phyloP scores from a whole-genome alignment of 805 yeast genomes.

The Candida rishiriensis region DNA sequence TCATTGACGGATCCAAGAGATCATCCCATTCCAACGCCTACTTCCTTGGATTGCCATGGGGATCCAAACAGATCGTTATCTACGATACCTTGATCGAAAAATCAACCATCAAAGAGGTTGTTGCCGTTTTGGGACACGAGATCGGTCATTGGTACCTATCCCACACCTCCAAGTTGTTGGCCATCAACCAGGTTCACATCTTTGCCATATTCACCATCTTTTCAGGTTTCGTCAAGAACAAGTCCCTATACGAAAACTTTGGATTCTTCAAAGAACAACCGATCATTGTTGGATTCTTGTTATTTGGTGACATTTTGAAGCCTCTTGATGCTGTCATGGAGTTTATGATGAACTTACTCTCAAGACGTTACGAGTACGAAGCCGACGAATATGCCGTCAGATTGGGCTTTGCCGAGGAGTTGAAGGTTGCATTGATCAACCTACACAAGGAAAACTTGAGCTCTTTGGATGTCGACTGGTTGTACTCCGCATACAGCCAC shows the following conservation, averaged over 20 bases:
- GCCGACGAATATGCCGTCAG: conserved; percentile 85
- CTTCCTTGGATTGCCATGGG: conserved; percentile 94
- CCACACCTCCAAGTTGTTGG: conserved; percentile 76
- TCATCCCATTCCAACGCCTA: conserved; percentile 96
- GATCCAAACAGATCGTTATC: conserved; percentile 85
- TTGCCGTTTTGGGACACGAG: conserved; percentile 97
- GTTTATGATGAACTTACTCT: conserved; percentile 62
- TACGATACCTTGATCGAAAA: conserved; percentile 87
- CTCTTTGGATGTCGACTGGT: conserved; percentile 84
- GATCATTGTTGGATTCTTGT: conserved; percentile 70
- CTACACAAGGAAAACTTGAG: conserved; percentile 78
- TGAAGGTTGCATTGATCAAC: conserved; percentile 68
- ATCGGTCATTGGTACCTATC: conserved; percentile 96
- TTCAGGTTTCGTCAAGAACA: conserved; percentile 74
- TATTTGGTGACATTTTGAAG: conserved; percentile 71
- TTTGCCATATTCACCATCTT: conserved; percentile 67
- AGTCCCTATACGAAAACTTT: conserved; percentile 70
- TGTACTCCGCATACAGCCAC: conserved; percentile 82
- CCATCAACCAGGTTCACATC: conserved; percentile 59
- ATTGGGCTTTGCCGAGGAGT: conserved; percentile 64
- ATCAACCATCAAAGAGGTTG: conserved; percentile 71
- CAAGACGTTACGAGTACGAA: conserved; percentile 88
- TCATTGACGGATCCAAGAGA: conserved; percentile 95
- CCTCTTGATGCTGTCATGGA: conserved; percentile 71
- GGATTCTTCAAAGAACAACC: conserved; percentile 72